Evolutionary conservation across 495 filamentous ascomycete species (phyloP), one percentile per base, ranked within the genome.

Genomic region (Usnea hakonensis): DNA sequence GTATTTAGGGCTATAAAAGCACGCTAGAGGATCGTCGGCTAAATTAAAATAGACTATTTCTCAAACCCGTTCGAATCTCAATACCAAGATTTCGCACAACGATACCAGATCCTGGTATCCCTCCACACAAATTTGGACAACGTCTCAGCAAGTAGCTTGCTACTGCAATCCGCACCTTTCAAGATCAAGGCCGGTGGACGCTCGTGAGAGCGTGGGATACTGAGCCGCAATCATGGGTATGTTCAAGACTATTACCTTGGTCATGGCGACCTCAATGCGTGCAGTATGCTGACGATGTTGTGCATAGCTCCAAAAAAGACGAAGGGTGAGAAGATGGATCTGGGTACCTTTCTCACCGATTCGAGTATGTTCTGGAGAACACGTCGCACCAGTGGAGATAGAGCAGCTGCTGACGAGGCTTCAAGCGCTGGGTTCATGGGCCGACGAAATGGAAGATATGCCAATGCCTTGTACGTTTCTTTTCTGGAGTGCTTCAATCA

Each of bases 391-490:
- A 63, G 33, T 46, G 48, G 66, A 57, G 57, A 54, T 67, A 57
- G 63, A 52, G 53, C 65, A 66, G 36, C 57, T 52, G 74, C 78
- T 81, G 72, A 81, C 68, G 50, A 30, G 60, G 19, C 30, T 63
- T 66, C 63, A 71, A 96, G 91, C 86, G 67, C 83, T 90, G 66
- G 90, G 90, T 71, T 96, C 94, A 63, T 98, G 94, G 94, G 94
- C 94, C 66, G 94, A 97, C 79, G 94, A 98, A 71, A 95, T 97
- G 81, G 94, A 97, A 72, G 89, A 94, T 67, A 81, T 82, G 77
- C 84, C 86, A 60, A 76, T 88, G 64, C 78, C 81, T 74, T 77
- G 46, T 50, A 50, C 23, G 46, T 50, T 11, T 2, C 30, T n/a
- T 4, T 30, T 30, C 46, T 14, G 8, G 26, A 2, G 14, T 8